Percentiles rank a stretch among this genome's conserved stretches.
These are phyloP conservation scores for Hylodesmum podocarpum DNA, from an alignment of 306 rosid species.

Conservation along the genomic window DNA sequence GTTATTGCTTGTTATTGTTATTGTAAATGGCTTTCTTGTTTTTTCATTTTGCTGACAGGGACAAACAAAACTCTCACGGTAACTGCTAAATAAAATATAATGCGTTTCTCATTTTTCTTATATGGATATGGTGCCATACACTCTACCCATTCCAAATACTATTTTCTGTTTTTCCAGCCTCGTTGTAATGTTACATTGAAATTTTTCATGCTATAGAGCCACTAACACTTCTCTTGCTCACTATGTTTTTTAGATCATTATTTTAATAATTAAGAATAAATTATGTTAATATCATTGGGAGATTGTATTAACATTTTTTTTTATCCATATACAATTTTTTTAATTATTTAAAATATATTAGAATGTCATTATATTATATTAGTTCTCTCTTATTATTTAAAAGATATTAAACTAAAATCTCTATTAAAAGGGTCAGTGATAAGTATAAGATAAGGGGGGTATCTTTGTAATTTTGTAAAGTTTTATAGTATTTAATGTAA, in stretches of 20 bases:
- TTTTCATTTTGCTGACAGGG: slow-evolving; percentile 22
- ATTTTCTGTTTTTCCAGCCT: not conserved
- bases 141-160: not conserved
- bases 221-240: not conserved
- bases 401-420: too few relatives aligned
- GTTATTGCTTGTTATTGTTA: not conserved
- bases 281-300: too few relatives aligned
- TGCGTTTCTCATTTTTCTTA: slow-evolving; percentile 8
- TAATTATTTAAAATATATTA: too few relatives aligned
- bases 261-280: too few relatives aligned
- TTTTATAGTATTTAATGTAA: too few relatives aligned
- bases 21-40: slow-evolving; percentile 56
- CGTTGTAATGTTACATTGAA: not conserved
- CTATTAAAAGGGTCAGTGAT: too few relatives aligned
- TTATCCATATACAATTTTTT: too few relatives aligned
- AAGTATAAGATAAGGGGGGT: too few relatives aligned
- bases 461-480: too few relatives aligned
- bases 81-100: slow-evolving; percentile 18
- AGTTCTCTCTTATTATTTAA: too few relatives aligned
- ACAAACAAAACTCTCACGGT: slow-evolving; percentile 27
- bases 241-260: not conserved
- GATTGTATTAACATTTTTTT: too few relatives aligned
- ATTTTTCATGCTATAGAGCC: not conserved
- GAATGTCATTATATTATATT: too few relatives aligned
- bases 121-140: not conserved